Conservation (phyloP, 306 rosid species). For the Rosa lucieae region DNA sequence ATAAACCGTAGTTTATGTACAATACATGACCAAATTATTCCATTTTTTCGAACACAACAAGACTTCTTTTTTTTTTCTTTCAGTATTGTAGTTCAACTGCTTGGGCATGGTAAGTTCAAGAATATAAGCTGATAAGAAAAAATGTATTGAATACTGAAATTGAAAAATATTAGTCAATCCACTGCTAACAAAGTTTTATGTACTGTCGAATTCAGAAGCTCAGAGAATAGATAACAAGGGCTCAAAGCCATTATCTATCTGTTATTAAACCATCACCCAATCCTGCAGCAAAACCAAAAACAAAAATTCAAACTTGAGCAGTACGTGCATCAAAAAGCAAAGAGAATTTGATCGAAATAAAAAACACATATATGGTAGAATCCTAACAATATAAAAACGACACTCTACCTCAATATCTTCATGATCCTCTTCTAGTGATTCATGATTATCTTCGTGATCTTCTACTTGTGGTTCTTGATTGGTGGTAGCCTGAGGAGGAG, state of each 20-base stretch:
- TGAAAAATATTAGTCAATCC: background rate
- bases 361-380: background rate
- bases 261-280: background rate
- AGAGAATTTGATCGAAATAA: background rate
- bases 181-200: background rate
- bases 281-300: background rate
- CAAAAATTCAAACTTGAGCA: background rate
- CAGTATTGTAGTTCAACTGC: background rate
- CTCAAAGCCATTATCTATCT: background rate
- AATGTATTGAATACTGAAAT: background rate
- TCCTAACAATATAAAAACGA: background rate
- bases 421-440: background rate
- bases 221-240: background rate
- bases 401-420: background rate
- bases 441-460: background rate
- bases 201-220: background rate
- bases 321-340: background rate
- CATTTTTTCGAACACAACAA: no score
- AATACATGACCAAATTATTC: no score
- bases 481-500: background rate
- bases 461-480: background rate
- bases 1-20: no score
- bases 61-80: no score
- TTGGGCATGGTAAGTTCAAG: no score
- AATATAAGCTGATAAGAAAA: no score